These are phyloP conservation scores for Eucalyptus curtisii DNA, from an alignment of 345 rosid species.

Conservation along the genomic window DNA sequence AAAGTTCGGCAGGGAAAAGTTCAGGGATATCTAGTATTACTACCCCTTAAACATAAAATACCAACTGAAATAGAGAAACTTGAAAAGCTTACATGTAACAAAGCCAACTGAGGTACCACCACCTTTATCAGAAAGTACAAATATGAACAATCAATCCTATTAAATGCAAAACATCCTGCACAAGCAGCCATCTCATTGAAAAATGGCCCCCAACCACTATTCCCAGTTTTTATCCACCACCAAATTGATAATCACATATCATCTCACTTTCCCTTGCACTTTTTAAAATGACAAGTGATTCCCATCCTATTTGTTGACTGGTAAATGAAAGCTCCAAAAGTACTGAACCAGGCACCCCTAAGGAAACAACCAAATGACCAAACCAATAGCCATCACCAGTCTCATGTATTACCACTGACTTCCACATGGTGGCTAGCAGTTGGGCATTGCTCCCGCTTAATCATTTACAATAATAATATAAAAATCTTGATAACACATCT, in stretches of 20 bases:
- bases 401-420: not conserved
- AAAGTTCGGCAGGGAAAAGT: not conserved
- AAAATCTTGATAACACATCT: not conserved
- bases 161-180: not conserved
- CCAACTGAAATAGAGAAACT: not conserved
- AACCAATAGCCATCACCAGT: not conserved
- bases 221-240: not conserved
- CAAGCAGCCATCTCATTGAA: not conserved
- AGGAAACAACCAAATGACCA: not conserved
- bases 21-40: not conserved
- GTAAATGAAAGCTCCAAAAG: not conserved
- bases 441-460: not conserved
- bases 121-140: not conserved
- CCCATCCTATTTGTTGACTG: not conserved
- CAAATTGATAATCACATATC: not conserved
- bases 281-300: not conserved
- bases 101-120: not conserved
- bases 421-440: not conserved
- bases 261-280: not conserved
- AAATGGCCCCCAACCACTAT: not conserved
- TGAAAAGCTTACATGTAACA: not conserved
- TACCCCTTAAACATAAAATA: not conserved
- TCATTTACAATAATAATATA: not conserved
- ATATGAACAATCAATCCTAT: not conserved
- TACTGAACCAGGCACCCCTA: not conserved